Evolutionary conservation across 2,329 filamentous ascomycete species (phyloP), one percentile per base, ranked within the genome.

Genomic region (Fusarium sororula): DNA sequence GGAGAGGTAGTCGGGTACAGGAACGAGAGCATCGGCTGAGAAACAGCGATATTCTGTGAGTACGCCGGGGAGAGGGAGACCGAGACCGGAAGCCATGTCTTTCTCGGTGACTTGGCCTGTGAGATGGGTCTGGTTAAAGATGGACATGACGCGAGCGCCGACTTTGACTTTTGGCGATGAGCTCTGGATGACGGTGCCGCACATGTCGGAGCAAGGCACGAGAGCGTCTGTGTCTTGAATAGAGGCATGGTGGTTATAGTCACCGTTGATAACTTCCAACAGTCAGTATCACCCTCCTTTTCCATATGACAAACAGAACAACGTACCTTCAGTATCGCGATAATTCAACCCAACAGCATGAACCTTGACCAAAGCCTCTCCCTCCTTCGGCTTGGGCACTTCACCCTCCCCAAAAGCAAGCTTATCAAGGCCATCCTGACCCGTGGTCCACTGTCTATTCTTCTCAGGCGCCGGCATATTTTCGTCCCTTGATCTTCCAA

Each of bases 181-280:
- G n/a, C 82, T 83, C 38, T 70, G 59, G 5, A 88, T 82, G 51
- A 94, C 84, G 14, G 85, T 85, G 50, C 92, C 92, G 81, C 90
- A 92, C 86, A 92, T 92, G 81, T 94, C 92, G 28, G 90, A 92
- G 80, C 90, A 91, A 4, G 91, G 91, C 3, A 93, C 89, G 18
- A 93, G 76, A 63, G 84, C 67, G 60, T 81, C 60, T 59, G 80
- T 70, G 42, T 80, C 73, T 20, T 80, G 68, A 51, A 90, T 82
- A 8, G 86, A 85, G 74, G 87, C 86, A 83, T 93, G 90, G 81
- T 93, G 90, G 78, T 85, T 90, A 83, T 93, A 94, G 18, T 89
- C 84, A 37, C 92, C 92, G 83, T 87, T 90, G 77, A 85, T 85
- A 26, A 93, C 91, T 91, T 66, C 2, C 7, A 7, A 20, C 20